Conservation (phyloP, 352 stramenopile genomes). For the Pythium sp. region DNA sequence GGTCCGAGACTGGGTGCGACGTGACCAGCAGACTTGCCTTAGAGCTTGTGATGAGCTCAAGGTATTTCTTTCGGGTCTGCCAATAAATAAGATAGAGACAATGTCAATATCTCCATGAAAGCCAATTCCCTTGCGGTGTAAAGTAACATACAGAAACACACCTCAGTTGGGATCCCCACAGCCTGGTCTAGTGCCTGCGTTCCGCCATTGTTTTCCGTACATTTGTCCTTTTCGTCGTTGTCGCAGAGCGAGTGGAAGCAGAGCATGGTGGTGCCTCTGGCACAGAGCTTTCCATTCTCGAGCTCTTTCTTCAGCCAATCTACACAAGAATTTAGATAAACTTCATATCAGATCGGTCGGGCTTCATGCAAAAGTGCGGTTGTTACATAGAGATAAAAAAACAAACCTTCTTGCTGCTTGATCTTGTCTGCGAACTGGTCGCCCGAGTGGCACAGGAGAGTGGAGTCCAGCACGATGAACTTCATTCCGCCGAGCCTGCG, state of each 20-base stretch:
- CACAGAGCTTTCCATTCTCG: slow-evolving; percentile 79
- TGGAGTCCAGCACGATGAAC: slow-evolving; percentile 72
- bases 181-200: background rate
- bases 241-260: slow-evolving; percentile 36
- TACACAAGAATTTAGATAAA: slow-evolving; percentile 17
- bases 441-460: slow-evolving; percentile 27
- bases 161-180: slow-evolving; percentile 4
- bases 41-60: slow-evolving; percentile 32
- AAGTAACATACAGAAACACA: background rate
- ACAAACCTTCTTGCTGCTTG: slow-evolving; percentile 53
- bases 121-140: background rate
- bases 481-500: slow-evolving; percentile 74
- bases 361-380: background rate
- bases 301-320: slow-evolving; percentile 76
- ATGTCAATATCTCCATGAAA: background rate
- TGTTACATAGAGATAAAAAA: background rate
- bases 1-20: slow-evolving; percentile 25
- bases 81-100: background rate
- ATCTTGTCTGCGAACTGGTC: slow-evolving; percentile 29
- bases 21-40: slow-evolving; percentile 39
- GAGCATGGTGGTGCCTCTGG: slow-evolving; percentile 61
- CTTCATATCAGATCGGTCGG: background rate
- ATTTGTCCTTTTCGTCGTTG: background rate
- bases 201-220: slow-evolving; percentile 20
- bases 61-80: slow-evolving; percentile 35